phyloP scores from a whole-genome alignment of 805 yeast genomes.

The Spathaspora gorwiae region DNA sequence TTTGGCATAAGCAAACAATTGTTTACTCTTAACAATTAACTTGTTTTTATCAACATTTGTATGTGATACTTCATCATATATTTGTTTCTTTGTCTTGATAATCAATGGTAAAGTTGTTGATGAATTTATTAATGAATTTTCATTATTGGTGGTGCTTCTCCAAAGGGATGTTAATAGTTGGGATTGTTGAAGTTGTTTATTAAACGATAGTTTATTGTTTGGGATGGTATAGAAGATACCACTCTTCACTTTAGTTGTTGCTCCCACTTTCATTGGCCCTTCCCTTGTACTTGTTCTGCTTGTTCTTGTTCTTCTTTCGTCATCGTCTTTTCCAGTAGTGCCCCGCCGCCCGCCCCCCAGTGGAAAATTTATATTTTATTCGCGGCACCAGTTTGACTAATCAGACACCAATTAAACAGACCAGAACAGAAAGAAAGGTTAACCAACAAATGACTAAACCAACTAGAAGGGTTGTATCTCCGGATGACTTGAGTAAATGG shows the following conservation, averaged over 20 bases:
- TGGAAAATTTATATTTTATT: no score
- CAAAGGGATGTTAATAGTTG: conserved; percentile 14
- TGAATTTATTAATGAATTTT: conserved; percentile 19
- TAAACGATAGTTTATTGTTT: conserved; percentile 6
- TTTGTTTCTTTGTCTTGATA: conserved; percentile 21
- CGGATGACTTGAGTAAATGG: conserved; percentile 64
- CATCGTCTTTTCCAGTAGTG: no score
- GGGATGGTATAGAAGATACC: conserved; percentile 11
- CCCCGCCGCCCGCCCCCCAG: no score
- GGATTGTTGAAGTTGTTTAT: conserved; percentile 10
- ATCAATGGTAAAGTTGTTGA: conserved; percentile 26
- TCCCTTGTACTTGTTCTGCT: no score
- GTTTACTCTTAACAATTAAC: conserved; percentile 18
- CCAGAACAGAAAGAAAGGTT: no score
- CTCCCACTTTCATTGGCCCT: not conserved
- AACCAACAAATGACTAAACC: conserved; percentile 10
- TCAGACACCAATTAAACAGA: no score
- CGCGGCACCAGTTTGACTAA: no score
- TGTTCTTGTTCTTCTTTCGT: no score
- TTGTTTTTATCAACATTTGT: conserved; percentile 12
- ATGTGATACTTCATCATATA: conserved; percentile 20
- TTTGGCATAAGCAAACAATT: conserved; percentile 43
- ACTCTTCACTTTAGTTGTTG: not conserved
- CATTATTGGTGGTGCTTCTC: conserved; percentile 3
- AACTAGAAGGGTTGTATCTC: conserved; percentile 43